A percentile compares a stretch with the other conserved stretches of the same genome.
phyloP scores from a whole-genome alignment of 805 yeast species.

The Sugiyamaella lignohabitans region DNA sequence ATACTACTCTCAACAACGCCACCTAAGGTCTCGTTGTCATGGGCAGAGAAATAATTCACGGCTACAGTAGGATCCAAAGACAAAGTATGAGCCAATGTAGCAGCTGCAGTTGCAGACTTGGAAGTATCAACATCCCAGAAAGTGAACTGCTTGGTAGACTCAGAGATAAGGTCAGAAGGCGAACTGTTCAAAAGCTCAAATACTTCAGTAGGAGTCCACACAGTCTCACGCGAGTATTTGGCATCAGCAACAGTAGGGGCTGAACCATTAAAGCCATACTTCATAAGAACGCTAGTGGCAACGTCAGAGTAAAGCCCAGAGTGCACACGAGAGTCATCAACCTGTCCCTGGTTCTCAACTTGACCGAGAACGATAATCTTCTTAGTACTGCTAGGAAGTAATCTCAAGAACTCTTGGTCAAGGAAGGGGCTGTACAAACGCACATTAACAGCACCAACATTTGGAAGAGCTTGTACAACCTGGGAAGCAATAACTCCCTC shows the following conservation, averaged over 20 bases:
- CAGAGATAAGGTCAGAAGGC: slow-evolving; percentile 25
- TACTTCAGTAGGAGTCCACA: slow-evolving; percentile 17
- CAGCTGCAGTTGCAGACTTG: slow-evolving; percentile 47
- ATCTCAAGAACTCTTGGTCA: slow-evolving; percentile 48
- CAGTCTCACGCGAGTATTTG: slow-evolving; percentile 25
- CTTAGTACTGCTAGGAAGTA: slow-evolving; percentile 53
- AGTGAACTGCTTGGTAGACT: slow-evolving; percentile 33
- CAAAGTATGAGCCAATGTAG: slow-evolving; percentile 60
- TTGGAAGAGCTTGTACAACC: slow-evolving; percentile 36
- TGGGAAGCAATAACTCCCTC: slow-evolving; percentile 52
- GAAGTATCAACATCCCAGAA: slow-evolving; percentile 68
- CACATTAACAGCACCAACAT: slow-evolving; percentile 61
- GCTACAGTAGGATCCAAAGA: slow-evolving; percentile 48
- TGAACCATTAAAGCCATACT: slow-evolving; percentile 16
- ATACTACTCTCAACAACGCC: slow-evolving; percentile 62
- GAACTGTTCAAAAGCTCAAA: slow-evolving; percentile 20
- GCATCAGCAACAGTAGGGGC: slow-evolving; percentile 30
- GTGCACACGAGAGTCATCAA: slow-evolving; percentile 30
- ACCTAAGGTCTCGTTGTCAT: slow-evolving; percentile 64
- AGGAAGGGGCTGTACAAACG: slow-evolving; percentile 81
- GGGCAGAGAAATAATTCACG: slow-evolving; percentile 55
- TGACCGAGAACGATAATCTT: slow-evolving; percentile 66
- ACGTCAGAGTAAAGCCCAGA: slow-evolving; percentile 62
- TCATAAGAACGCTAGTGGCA: slow-evolving; percentile 57
- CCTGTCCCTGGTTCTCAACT: slow-evolving; percentile 30